Base-by-base conservation (phyloP, 2,329 filamentous ascomycete genomes). In the Alternaria dauci region DNA sequence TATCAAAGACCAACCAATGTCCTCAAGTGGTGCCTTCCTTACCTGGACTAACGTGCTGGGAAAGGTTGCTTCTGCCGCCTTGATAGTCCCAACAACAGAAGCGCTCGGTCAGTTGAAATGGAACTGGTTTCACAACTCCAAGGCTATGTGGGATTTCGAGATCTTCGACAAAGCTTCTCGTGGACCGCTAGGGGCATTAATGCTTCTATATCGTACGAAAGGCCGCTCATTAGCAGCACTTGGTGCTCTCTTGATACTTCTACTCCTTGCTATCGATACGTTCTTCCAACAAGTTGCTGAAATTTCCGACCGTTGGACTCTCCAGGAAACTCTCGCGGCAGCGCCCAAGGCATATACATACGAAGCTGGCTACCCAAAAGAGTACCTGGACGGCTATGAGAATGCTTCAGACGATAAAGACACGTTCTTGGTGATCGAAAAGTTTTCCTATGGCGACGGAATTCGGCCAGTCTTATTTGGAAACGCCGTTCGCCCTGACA, bases 281-380 rank as follows among this genome's bases (percentile, higher is more conserved):
- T 76, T 77, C 23, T 77, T 78, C 16, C 75, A 78, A 43, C 73
- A 76, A 23, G 63, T 79, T 0, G 70, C 76, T n/a, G n/a, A 0
- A 55, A 61, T 7, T 75, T 71, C 23, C 76, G 60, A 71, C 0
- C 55, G 63, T 0, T 75, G 70, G 68, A 46, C 60, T 0, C 8
- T 68, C 4, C 55, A 67, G 8, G 54, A 65, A 11, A 51, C 52
- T 0, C 57, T 46, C 0, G 65, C n/a, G n/a, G n/a, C n/a, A n/a
- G n/a, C n/a, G n/a, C n/a, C n/a, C n/a, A 70, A 9, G 25, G 58
- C 0, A 69, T 78, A 2, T 60, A n/a, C 73, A 0, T 20, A 55
- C 8, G 28, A 8, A 9, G 0, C 28, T 30, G 28, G n/a, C n/a
- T n/a, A n/a, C n/a, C n/a, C n/a, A n/a, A n/a, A n/a, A n/a, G n/a